Evolutionary conservation across 768 basidiomycete genomes (phyloP), one percentile per base, ranked within the genome.

Genomic region (Coprinellus micaceus): DNA sequence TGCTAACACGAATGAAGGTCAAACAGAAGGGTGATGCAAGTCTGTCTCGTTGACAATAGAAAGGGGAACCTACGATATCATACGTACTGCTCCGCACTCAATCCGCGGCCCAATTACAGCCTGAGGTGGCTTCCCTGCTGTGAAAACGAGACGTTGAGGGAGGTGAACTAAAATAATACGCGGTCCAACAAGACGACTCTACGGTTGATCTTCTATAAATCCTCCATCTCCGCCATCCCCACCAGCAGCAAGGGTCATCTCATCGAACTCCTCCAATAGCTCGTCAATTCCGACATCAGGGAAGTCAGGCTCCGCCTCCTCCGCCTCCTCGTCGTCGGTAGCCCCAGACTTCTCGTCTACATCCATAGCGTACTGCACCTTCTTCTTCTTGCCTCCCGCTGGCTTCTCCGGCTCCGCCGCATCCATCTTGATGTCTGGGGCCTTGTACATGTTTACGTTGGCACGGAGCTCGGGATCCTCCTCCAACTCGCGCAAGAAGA

Each of bases 401-500:
- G 65, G 61, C 61, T 66, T 60, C 54, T 69, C 73, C 36, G 68
- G 70, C 40, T 73, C 78, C 3, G 73, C 79, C 61, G 74, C 73
- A 46, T 71, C 79, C 80, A 85, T 82, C 63, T 75, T 76, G 49
- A 78, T 79, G 54, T 84, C 79, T 11, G 66, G 60, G 2, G 82
- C 75, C 73, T 86, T 90, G 78, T 96, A 98, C 54, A 98, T 65
- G 71, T 97, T 95, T 63, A 98, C 86, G 9, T 83, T 83, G 4
- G 80, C 79, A 37, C 96, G 83, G 76, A 98, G 75, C 76, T 98
- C 95, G 21, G 87, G 86, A 72, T 98, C 95, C 69, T 98, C 96
- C 71, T 97, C 94, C 48, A 98, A 72, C 60, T 97, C 94, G 45
- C 89, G 82, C 71, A 98, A 74, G 83, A 99, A 99, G 50, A 91